Percentiles rank a stretch among this genome's conserved stretches.
Evolutionary conservation across 1,139 yeast species (phyloP).

Genomic region (Yamadazyma blattariae): DNA sequence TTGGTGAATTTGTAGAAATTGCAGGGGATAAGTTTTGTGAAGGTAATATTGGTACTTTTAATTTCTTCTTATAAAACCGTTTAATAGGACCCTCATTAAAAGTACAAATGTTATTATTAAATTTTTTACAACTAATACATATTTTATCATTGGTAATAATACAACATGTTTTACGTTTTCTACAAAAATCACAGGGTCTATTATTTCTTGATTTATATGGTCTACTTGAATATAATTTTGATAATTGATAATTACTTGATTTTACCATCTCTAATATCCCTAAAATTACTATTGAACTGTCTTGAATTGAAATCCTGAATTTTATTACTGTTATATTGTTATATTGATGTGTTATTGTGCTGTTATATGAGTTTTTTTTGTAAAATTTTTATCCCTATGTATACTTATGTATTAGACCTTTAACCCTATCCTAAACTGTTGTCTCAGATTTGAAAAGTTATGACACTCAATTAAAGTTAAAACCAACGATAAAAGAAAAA

Average conservation of each 20-base stretch:
- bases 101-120: constrained; percentile 21
- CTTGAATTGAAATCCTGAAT: no score
- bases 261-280: no score
- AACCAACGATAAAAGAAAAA: no score
- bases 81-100: constrained; percentile 24
- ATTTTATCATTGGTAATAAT: constrained; percentile 21
- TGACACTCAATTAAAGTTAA: no score
- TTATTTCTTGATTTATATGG: constrained; percentile 24
- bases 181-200: constrained; percentile 27
- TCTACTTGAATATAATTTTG: constrained; percentile 13
- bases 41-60: constrained; percentile 7
- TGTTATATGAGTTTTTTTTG: no score
- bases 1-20: background rate
- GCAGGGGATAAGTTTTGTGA: constrained; percentile 5
- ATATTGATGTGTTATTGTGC: no score
- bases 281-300: no score
- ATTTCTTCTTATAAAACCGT: constrained; percentile 10
- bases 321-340: no score
- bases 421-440: no score
- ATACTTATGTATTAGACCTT: no score
- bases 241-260: constrained; percentile 10
- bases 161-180: constrained; percentile 27
- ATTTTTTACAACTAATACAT: constrained; percentile 22
- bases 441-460: no score
- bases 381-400: no score